Evolutionary conservation across 2,329 filamentous ascomycete species (phyloP).

Genomic region (Aspergillus tubingensis): DNA sequence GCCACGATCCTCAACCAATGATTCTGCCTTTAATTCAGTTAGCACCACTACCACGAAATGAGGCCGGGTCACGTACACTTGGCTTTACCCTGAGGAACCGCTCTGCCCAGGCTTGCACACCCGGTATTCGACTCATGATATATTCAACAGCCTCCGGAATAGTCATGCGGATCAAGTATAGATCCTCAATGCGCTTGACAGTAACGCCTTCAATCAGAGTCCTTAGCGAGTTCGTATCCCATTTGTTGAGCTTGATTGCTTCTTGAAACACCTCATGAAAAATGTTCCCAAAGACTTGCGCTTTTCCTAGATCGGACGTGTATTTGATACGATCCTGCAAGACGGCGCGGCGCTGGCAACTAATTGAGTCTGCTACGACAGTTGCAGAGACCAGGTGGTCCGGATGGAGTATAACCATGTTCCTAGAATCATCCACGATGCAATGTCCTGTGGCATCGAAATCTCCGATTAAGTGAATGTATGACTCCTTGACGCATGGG

Average conservation of each 20-base stretch:
- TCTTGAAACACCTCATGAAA: slow-evolving; percentile 95
- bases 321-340: slow-evolving; percentile 94
- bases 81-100: slow-evolving; percentile 74
- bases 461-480: slow-evolving; percentile 81
- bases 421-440: slow-evolving; percentile 77
- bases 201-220: slow-evolving; percentile 68
- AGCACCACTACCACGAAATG: background rate
- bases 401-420: slow-evolving; percentile 88
- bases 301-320: slow-evolving; percentile 74
- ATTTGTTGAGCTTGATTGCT: slow-evolving; percentile 78
- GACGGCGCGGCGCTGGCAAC: slow-evolving; percentile 85
- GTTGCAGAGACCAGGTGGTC: slow-evolving; percentile 95
- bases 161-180: slow-evolving; percentile 83
- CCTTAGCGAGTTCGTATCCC: slow-evolving; percentile 70
- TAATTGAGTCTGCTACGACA: slow-evolving; percentile 93
- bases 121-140: slow-evolving; percentile 77
- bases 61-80: slow-evolving; percentile 52
- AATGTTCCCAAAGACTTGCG: slow-evolving; percentile 88
- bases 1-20: slow-evolving; percentile 76
- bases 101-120: slow-evolving; percentile 79
- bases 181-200: slow-evolving; percentile 78
- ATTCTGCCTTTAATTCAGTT: slow-evolving; percentile 55
- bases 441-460: slow-evolving; percentile 73
- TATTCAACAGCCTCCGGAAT: slow-evolving; percentile 74
- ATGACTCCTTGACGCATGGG: slow-evolving; percentile 70